A percentile compares a stretch with the other conserved stretches of the same genome.
phyloP scores from a whole-genome alignment of 805 yeast genomes.

The Naumovozyma baii region DNA sequence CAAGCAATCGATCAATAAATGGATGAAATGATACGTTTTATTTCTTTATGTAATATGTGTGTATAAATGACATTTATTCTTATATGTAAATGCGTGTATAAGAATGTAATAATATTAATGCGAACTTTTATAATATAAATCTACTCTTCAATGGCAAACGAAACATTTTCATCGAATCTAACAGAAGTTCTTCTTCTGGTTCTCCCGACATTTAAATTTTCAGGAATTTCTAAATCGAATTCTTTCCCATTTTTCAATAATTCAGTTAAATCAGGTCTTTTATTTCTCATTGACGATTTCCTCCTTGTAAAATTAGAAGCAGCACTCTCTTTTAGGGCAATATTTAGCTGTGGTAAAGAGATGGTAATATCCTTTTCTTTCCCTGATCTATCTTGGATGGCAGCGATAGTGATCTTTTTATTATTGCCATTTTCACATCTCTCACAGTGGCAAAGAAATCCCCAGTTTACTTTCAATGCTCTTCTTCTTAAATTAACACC shows the following conservation, averaged over 20 bases:
- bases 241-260: constrained; percentile 38
- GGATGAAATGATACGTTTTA: too few relatives aligned
- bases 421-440: constrained; percentile 40
- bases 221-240: constrained; percentile 42
- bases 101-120: too few relatives aligned
- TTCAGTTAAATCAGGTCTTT: constrained; percentile 36
- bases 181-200: constrained; percentile 52
- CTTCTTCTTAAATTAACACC: constrained; percentile 54
- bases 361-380: not conserved
- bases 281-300: constrained; percentile 27
- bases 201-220: constrained; percentile 31
- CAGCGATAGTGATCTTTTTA: not conserved
- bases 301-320: constrained; percentile 10
- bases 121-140: too few relatives aligned
- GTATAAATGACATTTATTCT: too few relatives aligned
- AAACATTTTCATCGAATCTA: constrained; percentile 53
- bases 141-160: constrained; percentile 36
- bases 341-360: not conserved
- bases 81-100: too few relatives aligned
- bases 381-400: not conserved
- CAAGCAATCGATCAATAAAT: too few relatives aligned
- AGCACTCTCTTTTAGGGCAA: not conserved
- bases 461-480: constrained; percentile 66
- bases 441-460: constrained; percentile 59
- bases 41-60: too few relatives aligned